Conservation (phyloP, 2,329 filamentous ascomycete genomes). For the Monosporascus cannonballus region DNA sequence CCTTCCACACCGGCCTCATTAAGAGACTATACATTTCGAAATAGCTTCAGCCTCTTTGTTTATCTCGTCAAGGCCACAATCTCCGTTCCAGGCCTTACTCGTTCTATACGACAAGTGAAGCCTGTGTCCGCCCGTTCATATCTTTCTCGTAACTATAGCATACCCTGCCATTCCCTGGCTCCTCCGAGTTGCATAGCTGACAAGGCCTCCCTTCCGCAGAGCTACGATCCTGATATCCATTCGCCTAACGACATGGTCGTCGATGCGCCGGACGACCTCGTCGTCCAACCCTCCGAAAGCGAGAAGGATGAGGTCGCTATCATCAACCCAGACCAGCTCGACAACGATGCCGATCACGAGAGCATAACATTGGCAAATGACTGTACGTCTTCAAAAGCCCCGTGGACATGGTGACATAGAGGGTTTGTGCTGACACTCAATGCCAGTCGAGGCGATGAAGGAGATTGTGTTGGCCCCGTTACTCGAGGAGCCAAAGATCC, state of each 20-base stretch:
- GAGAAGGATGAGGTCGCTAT: conserved; percentile 49
- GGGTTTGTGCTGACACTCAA: conserved; percentile 18
- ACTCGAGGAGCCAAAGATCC: conserved; percentile 68
- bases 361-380: conserved; percentile 46
- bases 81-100: too few relatives aligned
- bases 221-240: conserved; percentile 44
- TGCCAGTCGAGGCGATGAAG: conserved; percentile 75
- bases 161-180: too few relatives aligned
- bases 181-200: conserved; percentile 1
- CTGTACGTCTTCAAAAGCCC: conserved; percentile 33
- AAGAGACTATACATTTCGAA: too few relatives aligned
- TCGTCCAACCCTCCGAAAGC: conserved; percentile 36
- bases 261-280: conserved; percentile 49
- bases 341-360: conserved; percentile 42
- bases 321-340: conserved; percentile 47
- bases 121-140: too few relatives aligned
- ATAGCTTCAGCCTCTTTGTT: too few relatives aligned
- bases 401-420: not conserved
- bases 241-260: conserved; percentile 53
- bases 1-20: too few relatives aligned
- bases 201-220: conserved; percentile 30
- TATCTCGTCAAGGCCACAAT: too few relatives aligned
- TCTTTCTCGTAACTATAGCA: too few relatives aligned
- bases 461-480: conserved; percentile 69
- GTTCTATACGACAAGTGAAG: too few relatives aligned